phyloP scores from a whole-genome alignment of 106 monocot species.

The Dioscorea alata region DNA sequence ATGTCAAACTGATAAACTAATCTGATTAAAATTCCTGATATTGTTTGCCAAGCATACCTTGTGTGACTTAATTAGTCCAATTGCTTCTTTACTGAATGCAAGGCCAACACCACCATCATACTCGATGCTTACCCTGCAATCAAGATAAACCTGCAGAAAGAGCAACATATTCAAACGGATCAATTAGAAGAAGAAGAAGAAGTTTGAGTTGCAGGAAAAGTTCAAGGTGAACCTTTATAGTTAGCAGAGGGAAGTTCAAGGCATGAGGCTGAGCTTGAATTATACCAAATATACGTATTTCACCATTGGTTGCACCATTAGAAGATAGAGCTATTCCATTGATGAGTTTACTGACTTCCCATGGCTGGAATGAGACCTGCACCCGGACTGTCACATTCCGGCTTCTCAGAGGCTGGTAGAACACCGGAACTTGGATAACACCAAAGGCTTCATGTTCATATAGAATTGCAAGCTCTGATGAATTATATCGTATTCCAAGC shows the following conservation, averaged over 20 bases:
- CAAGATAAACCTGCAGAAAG: slow-evolving; percentile 11
- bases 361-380: slow-evolving; percentile 16
- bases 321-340: background rate
- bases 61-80: background rate
- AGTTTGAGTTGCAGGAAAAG: background rate
- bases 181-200: background rate
- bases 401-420: slow-evolving; percentile 52
- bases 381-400: slow-evolving; percentile 30
- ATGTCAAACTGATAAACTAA: background rate
- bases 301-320: background rate
- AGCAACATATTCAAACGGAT: background rate
- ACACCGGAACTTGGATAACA: slow-evolving; percentile 32
- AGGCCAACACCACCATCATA: slow-evolving; percentile 6
- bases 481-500: slow-evolving; percentile 42
- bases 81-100: slow-evolving; percentile 2
- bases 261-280: slow-evolving; percentile 5
- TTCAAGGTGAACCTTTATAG: slow-evolving; percentile 21
- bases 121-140: slow-evolving; percentile 20
- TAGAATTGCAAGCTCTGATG: slow-evolving; percentile 27
- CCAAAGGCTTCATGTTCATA: slow-evolving; percentile 25
- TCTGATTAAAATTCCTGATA: background rate
- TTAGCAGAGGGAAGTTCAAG: slow-evolving; percentile 21
- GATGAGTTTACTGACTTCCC: slow-evolving; percentile 27
- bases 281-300: slow-evolving; percentile 6
- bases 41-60: background rate